These are phyloP conservation scores for Oryza punctata DNA, from an alignment of 176 grass and related monocot genomes.

Conservation along the genomic window DNA sequence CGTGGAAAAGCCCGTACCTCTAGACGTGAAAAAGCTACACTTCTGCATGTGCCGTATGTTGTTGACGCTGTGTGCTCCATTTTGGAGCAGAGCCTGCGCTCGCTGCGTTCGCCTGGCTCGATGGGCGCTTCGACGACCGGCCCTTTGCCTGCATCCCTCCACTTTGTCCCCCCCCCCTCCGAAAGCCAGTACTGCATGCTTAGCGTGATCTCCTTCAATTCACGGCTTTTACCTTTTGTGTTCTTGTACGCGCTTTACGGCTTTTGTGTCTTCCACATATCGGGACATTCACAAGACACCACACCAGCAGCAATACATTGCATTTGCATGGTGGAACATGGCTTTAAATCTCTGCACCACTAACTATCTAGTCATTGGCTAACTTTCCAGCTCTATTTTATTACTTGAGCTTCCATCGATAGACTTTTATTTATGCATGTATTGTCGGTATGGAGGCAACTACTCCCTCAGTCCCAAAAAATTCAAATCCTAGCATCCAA, in stretches of 20 bases:
- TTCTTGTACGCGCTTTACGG: background rate
- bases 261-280: background rate
- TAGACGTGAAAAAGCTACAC: background rate
- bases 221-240: slow-evolving; percentile 5
- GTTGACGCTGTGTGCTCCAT: background rate
- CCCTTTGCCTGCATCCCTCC: background rate
- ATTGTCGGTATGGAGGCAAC: too few relatives aligned
- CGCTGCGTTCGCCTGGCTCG: background rate
- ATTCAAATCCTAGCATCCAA: too few relatives aligned
- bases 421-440: too few relatives aligned
- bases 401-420: too few relatives aligned
- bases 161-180: background rate
- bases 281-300: background rate
- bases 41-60: background rate
- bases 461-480: too few relatives aligned
- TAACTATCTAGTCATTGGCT: background rate
- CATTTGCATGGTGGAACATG: too few relatives aligned
- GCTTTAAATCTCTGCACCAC: background rate
- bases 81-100: background rate
- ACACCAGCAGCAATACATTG: too few relatives aligned
- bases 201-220: background rate
- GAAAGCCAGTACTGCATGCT: background rate
- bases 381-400: too few relatives aligned
- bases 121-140: background rate
- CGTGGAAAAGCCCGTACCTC: background rate